Evolutionary conservation across 163 green algal species (phyloP).

Genomic region (Coccomyxa subellipsoidea): DNA sequence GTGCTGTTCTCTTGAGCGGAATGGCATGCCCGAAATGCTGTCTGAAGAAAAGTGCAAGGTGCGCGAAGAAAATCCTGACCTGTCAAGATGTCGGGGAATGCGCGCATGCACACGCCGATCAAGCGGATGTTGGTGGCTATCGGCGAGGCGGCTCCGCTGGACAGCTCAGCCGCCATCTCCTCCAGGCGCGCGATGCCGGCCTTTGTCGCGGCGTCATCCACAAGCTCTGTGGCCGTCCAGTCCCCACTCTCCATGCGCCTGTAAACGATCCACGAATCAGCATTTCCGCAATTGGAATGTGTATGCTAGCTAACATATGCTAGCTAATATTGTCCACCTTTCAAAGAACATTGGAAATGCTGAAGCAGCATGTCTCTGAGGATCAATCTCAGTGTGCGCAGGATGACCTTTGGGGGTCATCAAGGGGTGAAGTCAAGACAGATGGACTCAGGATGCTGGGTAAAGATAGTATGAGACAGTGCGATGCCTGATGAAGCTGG

Average conservation of each 20-base stretch:
- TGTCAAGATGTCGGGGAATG: constrained; percentile 10
- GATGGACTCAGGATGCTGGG: no score
- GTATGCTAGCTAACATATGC: not conserved
- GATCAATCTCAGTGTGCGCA: no score
- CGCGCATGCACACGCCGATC: constrained; percentile 9
- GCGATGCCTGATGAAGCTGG: not conserved
- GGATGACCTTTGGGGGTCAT: no score
- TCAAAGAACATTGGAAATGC: no score
- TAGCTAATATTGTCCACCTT: not conserved
- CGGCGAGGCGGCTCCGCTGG: not conserved
- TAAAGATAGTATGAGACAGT: no score
- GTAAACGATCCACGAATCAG: not conserved
- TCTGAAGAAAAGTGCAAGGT: no score
- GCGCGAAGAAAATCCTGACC: not conserved
- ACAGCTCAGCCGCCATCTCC: not conserved
- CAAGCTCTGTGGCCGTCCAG: not conserved
- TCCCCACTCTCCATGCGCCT: not conserved
- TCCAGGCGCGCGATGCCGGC: not conserved
- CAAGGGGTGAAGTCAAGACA: no score
- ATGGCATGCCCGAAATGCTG: no score
- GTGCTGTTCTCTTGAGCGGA: no score
- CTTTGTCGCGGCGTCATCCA: not conserved
- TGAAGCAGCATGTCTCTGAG: no score
- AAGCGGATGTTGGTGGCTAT: constrained; percentile 8
- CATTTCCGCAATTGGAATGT: not conserved